Evolutionary conservation across 2,329 filamentous ascomycete genomes (phyloP).

Genomic region (Fusarium keratoplasticum): DNA sequence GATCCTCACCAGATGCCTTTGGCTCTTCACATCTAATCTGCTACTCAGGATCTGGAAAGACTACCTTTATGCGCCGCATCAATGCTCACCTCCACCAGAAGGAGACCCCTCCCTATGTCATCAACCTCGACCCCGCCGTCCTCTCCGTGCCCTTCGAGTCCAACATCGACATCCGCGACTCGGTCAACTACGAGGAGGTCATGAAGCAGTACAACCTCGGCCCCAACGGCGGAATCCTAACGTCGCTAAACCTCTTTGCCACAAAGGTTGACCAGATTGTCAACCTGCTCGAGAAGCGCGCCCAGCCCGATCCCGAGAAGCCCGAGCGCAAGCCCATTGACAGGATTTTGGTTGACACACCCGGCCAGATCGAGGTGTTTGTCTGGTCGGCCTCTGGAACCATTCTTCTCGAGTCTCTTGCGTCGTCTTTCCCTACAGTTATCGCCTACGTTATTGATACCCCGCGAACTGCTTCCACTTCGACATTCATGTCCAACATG

Average conservation of each 20-base stretch:
- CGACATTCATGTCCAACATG: conserved; percentile 99
- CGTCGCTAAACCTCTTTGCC: conserved; percentile 93
- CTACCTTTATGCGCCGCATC: conserved; percentile 99
- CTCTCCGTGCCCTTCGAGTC: conserved; percentile 92
- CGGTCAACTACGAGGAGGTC: conserved; percentile 99
- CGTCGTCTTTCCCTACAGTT: conserved; percentile 94
- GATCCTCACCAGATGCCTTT: neutral
- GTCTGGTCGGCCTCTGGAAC: conserved; percentile 97
- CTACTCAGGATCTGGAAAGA: conserved; percentile 86
- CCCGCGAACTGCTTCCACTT: conserved; percentile 89
- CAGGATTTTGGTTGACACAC: conserved; percentile 93
- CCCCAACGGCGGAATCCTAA: conserved; percentile 96
- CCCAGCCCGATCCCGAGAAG: conserved; percentile 70
- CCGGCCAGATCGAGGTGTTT: conserved; percentile 98
- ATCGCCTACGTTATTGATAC: conserved; percentile 99
- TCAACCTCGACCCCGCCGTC: conserved; percentile 97
- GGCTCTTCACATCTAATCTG: neutral
- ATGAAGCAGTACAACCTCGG: conserved; percentile 99
- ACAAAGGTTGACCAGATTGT: conserved; percentile 99
- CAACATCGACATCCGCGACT: conserved; percentile 99
- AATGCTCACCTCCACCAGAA: conserved; percentile 90
- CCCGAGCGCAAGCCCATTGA: conserved; percentile 74
- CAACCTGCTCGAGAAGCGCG: conserved; percentile 87
- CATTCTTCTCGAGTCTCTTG: conserved; percentile 92
- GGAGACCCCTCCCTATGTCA: conserved; percentile 87